Evolutionary conservation across 2,329 filamentous ascomycete genomes (phyloP), one percentile per base, ranked within the genome.

Genomic region (Atkinsonella hypoxylon): DNA sequence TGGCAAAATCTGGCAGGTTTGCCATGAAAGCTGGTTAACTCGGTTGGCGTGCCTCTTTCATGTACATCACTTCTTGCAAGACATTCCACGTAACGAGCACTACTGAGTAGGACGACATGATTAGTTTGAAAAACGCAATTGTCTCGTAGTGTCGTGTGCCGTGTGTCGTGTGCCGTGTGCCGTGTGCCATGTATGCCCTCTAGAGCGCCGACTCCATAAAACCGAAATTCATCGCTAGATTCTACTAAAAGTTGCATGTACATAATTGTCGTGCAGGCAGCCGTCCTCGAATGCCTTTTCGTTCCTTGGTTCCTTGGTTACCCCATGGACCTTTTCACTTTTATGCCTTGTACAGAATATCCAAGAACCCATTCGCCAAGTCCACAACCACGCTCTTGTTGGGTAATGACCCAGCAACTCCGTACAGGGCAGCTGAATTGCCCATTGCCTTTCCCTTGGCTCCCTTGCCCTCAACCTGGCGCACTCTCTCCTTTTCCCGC

Each of bases 331-430:
- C 34, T 22, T n/a, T 22, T 4, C 4, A 7, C 15, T 17, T 45
- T 70, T 71, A 93, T 53, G 85, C 84, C 74, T 95, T 95, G 69
- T 96, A 96, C 67, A 96, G 65, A 48, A 93, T 84, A 70, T 97
- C 90, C 63, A 97, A 74, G 68, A 97, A 98, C 0, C 89, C 91
- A 58, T 78, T 87, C 1, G 90, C 91, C 63, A 98, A 70, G 60
- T 95, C 88, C 57, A 88, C 87, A 32, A 98, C 89, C 34, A 98
- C 84, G 58, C 86, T 89, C 78, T 97, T 97, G 66, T 98, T 94
- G 1, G 93, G 93, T 67, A 98, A 69, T 62, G 87, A 94, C 6
- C 93, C 93, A 0, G 93, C 93, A 51, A 98, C 90, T 50, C 93
- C 93, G 68, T 98, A 98, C 55, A 98, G 70, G 4, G 90, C 90